Conservation (phyloP, 345 rosid species). For the Populus tremula region DNA sequence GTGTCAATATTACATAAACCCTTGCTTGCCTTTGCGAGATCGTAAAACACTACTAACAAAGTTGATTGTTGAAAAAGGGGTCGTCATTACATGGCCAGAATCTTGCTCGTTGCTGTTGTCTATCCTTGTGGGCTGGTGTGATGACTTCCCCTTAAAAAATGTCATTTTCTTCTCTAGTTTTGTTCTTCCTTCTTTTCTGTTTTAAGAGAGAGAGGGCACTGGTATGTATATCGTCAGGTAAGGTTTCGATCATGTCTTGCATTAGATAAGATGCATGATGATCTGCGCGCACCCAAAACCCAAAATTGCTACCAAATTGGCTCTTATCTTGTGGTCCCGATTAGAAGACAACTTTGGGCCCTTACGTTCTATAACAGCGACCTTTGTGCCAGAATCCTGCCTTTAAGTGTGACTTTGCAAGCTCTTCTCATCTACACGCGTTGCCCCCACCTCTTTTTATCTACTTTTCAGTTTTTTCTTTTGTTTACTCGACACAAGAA, state of each 20-base stretch:
- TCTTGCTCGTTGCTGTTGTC: slow-evolving; percentile 9
- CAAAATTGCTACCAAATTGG: neutral
- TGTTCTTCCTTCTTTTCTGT: too few species aligned
- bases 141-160: neutral
- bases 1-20: neutral
- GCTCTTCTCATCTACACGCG: slow-evolving; percentile 17
- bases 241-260: neutral
- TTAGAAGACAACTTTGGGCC: neutral
- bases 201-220: too few species aligned
- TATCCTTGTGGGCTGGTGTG: neutral
- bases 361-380: neutral
- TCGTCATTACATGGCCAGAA: slow-evolving; percentile 9
- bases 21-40: neutral
- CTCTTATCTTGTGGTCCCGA: neutral
- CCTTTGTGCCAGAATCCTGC: neutral
- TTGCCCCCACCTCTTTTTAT: neutral
- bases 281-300: neutral
- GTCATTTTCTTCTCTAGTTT: neutral
- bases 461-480: neutral
- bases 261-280: neutral
- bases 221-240: neutral
- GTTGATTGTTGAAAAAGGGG: slow-evolving; percentile 18
- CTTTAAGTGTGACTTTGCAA: slow-evolving; percentile 5
- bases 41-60: neutral
- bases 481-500: neutral